Evolutionary conservation across 2,329 filamentous ascomycete genomes (phyloP).

Genomic region (Venturia nashicola): DNA sequence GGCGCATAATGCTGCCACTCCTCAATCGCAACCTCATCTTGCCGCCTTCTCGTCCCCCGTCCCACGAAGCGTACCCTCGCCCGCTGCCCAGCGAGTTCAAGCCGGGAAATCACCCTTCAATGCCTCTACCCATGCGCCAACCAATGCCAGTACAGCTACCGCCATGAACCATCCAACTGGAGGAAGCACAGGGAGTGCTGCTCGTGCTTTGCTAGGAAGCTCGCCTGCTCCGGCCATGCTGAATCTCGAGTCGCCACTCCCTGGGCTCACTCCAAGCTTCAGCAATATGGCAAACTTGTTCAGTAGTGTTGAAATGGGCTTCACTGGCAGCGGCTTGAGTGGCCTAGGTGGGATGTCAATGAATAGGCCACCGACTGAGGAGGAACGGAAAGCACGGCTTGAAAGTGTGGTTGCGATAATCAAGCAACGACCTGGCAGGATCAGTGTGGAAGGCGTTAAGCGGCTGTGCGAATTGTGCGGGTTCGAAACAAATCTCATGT

Average conservation of each 20-base stretch:
- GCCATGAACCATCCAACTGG: constrained; percentile 13
- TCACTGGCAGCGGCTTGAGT: constrained; percentile 27
- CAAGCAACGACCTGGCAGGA: constrained; percentile 53
- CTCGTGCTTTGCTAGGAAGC: constrained; percentile 12
- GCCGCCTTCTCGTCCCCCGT: constrained; percentile 26
- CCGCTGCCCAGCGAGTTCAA: constrained; percentile 18
- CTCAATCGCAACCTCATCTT: constrained; percentile 22
- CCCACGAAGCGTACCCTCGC: constrained; percentile 26
- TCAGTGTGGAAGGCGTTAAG: constrained; percentile 66
- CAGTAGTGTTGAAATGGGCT: constrained; percentile 29
- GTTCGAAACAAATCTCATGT: constrained; percentile 32
- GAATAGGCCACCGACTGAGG: constrained; percentile 29
- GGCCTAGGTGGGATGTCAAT: constrained; percentile 18
- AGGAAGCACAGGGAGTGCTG: constrained; percentile 10
- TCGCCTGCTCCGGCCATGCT: constrained; percentile 17
- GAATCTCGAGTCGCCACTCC: constrained; percentile 28
- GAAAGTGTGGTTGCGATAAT: constrained; percentile 55
- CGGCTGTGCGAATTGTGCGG: constrained; percentile 55
- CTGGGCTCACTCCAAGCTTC: constrained; percentile 24
- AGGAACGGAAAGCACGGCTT: constrained; percentile 38
- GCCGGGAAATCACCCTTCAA: constrained; percentile 27
- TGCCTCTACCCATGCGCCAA: constrained; percentile 14
- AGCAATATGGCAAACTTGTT: constrained; percentile 16
- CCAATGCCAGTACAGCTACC: constrained; percentile 11
- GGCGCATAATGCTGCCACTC: constrained; percentile 17